Evolutionary conservation across 192 early-diverging fungal species (phyloP).

Genomic region (Dissophora ornata): DNA sequence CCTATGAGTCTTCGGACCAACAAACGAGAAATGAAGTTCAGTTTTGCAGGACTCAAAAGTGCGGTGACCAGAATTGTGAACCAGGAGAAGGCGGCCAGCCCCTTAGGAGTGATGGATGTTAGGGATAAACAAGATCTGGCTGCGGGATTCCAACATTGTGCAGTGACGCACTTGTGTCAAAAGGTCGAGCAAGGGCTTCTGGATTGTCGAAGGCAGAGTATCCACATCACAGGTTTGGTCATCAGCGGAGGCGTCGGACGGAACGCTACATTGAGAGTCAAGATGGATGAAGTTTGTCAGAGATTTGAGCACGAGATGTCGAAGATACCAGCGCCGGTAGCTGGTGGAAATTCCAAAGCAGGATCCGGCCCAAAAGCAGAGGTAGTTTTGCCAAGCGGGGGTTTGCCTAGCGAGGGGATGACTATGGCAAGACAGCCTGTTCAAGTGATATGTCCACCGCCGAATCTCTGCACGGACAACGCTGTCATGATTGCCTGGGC

Average conservation of each 20-base stretch:
- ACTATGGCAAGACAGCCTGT: slow-evolving; percentile 41
- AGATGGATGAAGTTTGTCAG: slow-evolving; percentile 33
- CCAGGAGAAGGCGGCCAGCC: slow-evolving; percentile 52
- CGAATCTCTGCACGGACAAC: slow-evolving; percentile 83
- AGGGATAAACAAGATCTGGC: slow-evolving; percentile 66
- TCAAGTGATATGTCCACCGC: slow-evolving; percentile 78
- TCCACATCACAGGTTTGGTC: slow-evolving; percentile 64
- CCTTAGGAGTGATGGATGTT: slow-evolving; percentile 28
- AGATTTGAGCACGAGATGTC: background rate
- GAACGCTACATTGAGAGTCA: slow-evolving; percentile 67
- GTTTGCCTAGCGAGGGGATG: too few species aligned
- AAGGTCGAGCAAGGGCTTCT: slow-evolving; percentile 70
- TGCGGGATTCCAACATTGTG: slow-evolving; percentile 75
- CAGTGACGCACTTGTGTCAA: slow-evolving; percentile 68
- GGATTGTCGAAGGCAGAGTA: slow-evolving; percentile 45
- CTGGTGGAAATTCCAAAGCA: too few species aligned
- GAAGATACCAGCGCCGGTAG: too few species aligned
- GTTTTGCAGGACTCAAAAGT: slow-evolving; percentile 82
- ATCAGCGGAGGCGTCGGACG: slow-evolving; percentile 85
- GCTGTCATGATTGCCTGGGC: slow-evolving; percentile 90
- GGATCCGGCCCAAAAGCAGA: too few species aligned
- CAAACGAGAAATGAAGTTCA: slow-evolving; percentile 66
- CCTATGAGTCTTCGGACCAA: slow-evolving; percentile 70
- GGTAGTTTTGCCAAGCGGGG: too few species aligned
- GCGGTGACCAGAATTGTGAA: slow-evolving; percentile 67